Conservation (phyloP, 1,284 basidiomycete species). For the Papiliotrema flavescens region DNA sequence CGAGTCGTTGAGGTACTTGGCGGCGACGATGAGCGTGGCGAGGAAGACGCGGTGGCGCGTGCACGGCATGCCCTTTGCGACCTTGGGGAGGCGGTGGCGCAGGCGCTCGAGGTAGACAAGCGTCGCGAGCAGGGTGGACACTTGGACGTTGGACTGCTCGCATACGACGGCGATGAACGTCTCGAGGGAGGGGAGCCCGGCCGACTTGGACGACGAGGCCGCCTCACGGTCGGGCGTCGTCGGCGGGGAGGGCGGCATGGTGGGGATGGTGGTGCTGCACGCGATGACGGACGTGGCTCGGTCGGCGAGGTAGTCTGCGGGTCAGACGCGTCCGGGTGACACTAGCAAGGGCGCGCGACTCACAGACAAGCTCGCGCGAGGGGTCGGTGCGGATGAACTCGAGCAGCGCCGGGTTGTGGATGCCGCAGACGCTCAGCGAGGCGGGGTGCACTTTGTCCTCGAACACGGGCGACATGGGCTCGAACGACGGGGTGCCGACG, state of each 20-base stretch:
- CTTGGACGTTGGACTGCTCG: conserved; percentile 82
- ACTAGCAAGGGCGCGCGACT: conserved; percentile 23
- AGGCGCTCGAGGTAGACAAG: conserved; percentile 91
- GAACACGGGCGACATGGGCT: conserved; percentile 38
- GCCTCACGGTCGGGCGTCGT: conserved; percentile 22
- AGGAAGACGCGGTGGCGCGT: conserved; percentile 94
- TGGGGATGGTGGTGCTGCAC: conserved; percentile 41
- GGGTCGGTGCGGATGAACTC: conserved; percentile 72
- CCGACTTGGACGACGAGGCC: conserved; percentile 53
- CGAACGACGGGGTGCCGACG: conserved; percentile 37
- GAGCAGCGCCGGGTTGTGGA: conserved; percentile 73
- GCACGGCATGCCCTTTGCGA: conserved; percentile 77
- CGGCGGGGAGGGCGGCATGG: conserved; percentile 26
- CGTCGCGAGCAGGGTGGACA: conserved; percentile 85
- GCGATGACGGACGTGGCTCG: conserved; percentile 48
- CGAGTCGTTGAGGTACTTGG: conserved; percentile 97
- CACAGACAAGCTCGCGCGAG: conserved; percentile 72
- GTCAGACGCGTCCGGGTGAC: conserved; percentile 4
- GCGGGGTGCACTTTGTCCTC: conserved; percentile 54
- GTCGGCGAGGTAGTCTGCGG: conserved; percentile 46
- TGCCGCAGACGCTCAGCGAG: conserved; percentile 64
- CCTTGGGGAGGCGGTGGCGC: conserved; percentile 70
- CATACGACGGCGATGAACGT: conserved; percentile 84
- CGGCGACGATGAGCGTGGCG: conserved; percentile 89
- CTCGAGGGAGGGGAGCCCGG: conserved; percentile 68